Evolutionary conservation across 352 stramenopile genomes (phyloP).

Genomic region (Achlya hypogyna): DNA sequence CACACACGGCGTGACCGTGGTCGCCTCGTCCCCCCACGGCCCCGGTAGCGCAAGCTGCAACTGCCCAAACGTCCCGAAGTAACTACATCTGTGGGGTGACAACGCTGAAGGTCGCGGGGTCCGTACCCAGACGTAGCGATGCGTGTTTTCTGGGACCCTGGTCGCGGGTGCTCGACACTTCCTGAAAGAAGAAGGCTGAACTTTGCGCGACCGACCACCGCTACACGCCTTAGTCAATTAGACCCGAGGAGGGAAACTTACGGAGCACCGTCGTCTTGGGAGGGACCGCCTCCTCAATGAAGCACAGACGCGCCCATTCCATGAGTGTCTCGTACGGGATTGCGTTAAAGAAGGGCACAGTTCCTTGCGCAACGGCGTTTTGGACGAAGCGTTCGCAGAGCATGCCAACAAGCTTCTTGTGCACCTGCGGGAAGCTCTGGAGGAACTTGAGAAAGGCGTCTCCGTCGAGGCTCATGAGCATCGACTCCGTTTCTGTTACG

Average conservation of each 20-base stretch:
- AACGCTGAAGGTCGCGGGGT: not conserved
- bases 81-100: not conserved
- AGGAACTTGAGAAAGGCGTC: slow-evolving; percentile 54
- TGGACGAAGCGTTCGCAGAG: slow-evolving; percentile 54
- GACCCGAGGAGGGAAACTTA: slow-evolving; percentile 23
- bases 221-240: not conserved
- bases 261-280: slow-evolving; percentile 42
- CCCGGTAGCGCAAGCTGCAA: not conserved
- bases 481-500: slow-evolving; percentile 53
- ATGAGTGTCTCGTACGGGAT: slow-evolving; percentile 45
- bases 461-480: slow-evolving; percentile 76
- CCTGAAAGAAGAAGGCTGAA: slow-evolving; percentile 16
- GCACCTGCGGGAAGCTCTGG: slow-evolving; percentile 43
- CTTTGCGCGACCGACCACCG: not conserved
- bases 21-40: not conserved
- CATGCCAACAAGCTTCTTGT: slow-evolving; percentile 41
- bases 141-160: not conserved
- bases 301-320: slow-evolving; percentile 43
- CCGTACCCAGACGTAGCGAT: slow-evolving; percentile 4
- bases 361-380: slow-evolving; percentile 37
- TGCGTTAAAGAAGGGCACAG: slow-evolving; percentile 28
- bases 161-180: not conserved
- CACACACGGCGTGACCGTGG: slow-evolving; percentile 22
- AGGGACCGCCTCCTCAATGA: slow-evolving; percentile 53
- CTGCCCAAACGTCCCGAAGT: not conserved